Evolutionary conservation across 2,329 filamentous ascomycete genomes (phyloP), one percentile per base, ranked within the genome.

Genomic region (Fonsecaea monophora): DNA sequence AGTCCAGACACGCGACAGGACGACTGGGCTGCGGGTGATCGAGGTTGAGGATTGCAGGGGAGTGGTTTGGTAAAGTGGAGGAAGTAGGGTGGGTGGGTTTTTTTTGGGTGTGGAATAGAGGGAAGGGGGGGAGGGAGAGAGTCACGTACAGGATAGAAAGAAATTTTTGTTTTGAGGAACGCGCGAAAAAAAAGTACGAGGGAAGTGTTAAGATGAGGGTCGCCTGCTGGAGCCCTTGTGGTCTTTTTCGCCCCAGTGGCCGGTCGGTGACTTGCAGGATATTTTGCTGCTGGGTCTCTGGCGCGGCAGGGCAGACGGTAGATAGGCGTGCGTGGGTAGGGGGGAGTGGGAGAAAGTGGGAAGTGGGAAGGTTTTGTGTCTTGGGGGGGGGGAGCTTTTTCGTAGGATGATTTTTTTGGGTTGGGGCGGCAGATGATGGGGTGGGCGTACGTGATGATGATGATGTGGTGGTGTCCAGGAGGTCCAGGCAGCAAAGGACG

Each of bases 161-260:
- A 61, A 53, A 64, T 35, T 60, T 48, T 42, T 66, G 56, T 64
- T 63, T 62, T 68, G 56, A 62, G 60, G 59, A 66, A 64, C 60
- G 57, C 67, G 67, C 63, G 60, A 57, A 64, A 61, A 60, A 60
- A 15, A 56, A 60, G 45, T 56, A 57, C 53, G 53, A 58, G 60
- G 60, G 38, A 53, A 68, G 68, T 40, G 60, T 70, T 68, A 68
- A 68, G 68, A 70, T 68, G 68, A 70, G 68, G 68, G 68, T 68
- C 68, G 53, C 37, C 60, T 50, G 59, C 62, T 70, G 68, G 68
- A 63, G 61, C 68, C 60, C 56, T 21, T 8, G 18, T 50, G 21
- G 37, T 53, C 32, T 53, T 62, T 37, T 37, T 66, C 54, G 53
- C 48, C 54, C 55, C 56, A 34, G 59, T 68, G 61, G 66, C 62